Conservation (phyloP, 805 yeast genomes). For the Blastobotrys peoriensis region DNA sequence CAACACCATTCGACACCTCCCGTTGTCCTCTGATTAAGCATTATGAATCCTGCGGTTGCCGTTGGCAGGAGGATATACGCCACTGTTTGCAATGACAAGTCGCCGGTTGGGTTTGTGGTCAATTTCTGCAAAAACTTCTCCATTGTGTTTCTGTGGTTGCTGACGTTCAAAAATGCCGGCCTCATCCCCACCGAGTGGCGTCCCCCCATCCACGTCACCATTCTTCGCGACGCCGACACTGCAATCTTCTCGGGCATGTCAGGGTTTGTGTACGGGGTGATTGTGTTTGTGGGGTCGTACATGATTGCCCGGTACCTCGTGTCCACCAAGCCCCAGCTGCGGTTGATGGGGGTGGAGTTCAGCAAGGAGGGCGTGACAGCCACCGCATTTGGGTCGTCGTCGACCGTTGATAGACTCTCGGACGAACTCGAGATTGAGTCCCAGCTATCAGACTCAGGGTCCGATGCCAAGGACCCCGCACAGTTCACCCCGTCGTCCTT, state of each 20-base stretch:
- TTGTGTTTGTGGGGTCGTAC: constrained; percentile 1
- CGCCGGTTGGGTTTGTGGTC: constrained; percentile 5
- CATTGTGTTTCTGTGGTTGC: constrained; percentile 23
- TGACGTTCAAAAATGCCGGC: constrained; percentile 28
- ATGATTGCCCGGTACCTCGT: not conserved
- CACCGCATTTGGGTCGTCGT: not conserved
- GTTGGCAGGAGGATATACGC: not conserved
- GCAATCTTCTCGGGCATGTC: constrained; percentile 25
- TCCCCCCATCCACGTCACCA: constrained; percentile 47
- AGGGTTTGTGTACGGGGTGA: constrained; percentile 6
- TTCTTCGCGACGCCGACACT: constrained; percentile 39
- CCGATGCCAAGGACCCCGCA: not conserved
- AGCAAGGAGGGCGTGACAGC: not conserved
- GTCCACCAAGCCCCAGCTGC: not conserved
- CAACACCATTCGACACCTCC: too few relatives aligned
- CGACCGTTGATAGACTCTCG: not conserved
- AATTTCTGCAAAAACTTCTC: constrained; percentile 17
- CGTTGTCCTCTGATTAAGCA: too few relatives aligned
- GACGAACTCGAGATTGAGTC: not conserved
- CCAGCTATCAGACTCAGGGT: not conserved
- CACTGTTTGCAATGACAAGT: constrained; percentile 8
- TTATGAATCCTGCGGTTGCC: not conserved
- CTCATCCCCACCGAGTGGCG: constrained; percentile 47
- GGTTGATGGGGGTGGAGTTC: not conserved
- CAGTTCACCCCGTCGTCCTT: not conserved